Base-by-base conservation (phyloP, 1,284 basidiomycete species). In the Tetrapyrgos nigripes region DNA sequence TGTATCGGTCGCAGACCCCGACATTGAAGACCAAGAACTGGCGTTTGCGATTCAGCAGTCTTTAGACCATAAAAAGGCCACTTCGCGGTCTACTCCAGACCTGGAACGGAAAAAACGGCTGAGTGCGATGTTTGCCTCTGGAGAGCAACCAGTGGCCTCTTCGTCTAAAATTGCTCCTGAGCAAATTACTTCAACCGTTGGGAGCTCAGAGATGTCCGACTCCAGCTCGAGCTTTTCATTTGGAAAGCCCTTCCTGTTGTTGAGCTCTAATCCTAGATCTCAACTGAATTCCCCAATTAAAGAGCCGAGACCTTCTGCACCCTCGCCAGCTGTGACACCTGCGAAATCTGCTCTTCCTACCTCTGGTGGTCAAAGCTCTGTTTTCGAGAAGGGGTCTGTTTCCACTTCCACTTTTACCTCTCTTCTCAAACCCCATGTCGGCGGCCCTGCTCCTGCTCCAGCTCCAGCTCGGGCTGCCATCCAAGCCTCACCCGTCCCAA, bases 41-140 rank as follows among this genome's bases (percentile, higher is more conserved):
- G 53, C 53, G 6, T 55, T 55, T n/a, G 53, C 53, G n/a, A 47
- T 55, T 17, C 53, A 55, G 44, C 31, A 78, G 86, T 23, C 72
- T 91, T 23, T 84, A 85, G 63, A 89, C 87, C 1, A 85, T 82
- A 1, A 33, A 11, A 33, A 37, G 14, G 47, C 53, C 8, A 33
- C 31, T 33, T 14, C 8, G 31, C 31, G 14, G 37, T n/a, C 37
- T 8, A 33, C 31, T 11, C 19, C 37, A 5, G 17, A 17, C 17
- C 19, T 40, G 37, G 37, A 40, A 17, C 37, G 37, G 4, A 40
- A 40, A 40, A n/a, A 11, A 17, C 6, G 37, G 17, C 37, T 40
- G 8, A n/a, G 19, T n/a, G 37, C 37, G 4, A 11, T 40, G 6
- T 40, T 40, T 17, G 17, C 37, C 5, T 40, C 19, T 17, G 37